phyloP scores from a whole-genome alignment of 2,329 filamentous ascomycete species.

The Aspergillus tubingensis region DNA sequence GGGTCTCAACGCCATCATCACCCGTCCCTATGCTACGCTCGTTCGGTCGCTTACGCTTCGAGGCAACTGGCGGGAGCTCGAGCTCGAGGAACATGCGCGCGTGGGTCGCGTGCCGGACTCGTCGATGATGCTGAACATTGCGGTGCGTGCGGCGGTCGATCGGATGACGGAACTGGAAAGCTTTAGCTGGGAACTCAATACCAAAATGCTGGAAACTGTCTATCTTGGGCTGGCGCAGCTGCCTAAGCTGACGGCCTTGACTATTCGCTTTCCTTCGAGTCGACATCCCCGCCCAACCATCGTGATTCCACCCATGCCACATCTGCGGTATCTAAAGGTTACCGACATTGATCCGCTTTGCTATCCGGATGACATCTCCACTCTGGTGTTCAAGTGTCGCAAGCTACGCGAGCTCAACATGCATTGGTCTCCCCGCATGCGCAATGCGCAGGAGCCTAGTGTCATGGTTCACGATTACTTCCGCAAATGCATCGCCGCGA shows the following conservation, averaged over 20 bases:
- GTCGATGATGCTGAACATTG: constrained; percentile 64
- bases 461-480: constrained; percentile 58
- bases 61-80: constrained; percentile 60
- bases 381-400: constrained; percentile 55
- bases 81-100: constrained; percentile 59
- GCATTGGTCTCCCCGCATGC: constrained; percentile 65
- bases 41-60: constrained; percentile 55
- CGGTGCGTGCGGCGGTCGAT: constrained; percentile 60
- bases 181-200: constrained; percentile 64
- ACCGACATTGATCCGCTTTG: constrained; percentile 65
- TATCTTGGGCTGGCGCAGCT: constrained; percentile 58
- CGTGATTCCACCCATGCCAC: constrained; percentile 58
- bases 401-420: constrained; percentile 58
- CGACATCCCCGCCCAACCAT: constrained; percentile 60
- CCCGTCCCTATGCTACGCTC: constrained; percentile 54
- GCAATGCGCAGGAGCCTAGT: constrained; percentile 59
- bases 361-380: constrained; percentile 64
- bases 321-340: constrained; percentile 55
- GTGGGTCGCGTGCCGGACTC: constrained; percentile 63
- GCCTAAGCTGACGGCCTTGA: constrained; percentile 55
- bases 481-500: constrained; percentile 53
- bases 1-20: constrained; percentile 64
- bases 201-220: constrained; percentile 60
- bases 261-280: constrained; percentile 57
- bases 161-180: constrained; percentile 57